A percentile compares a stretch with the other conserved stretches of the same genome.
These are phyloP conservation scores for Trichoderma sp. DNA, from an alignment of 2,329 filamentous ascomycete genomes.

Conservation along the genomic window DNA sequence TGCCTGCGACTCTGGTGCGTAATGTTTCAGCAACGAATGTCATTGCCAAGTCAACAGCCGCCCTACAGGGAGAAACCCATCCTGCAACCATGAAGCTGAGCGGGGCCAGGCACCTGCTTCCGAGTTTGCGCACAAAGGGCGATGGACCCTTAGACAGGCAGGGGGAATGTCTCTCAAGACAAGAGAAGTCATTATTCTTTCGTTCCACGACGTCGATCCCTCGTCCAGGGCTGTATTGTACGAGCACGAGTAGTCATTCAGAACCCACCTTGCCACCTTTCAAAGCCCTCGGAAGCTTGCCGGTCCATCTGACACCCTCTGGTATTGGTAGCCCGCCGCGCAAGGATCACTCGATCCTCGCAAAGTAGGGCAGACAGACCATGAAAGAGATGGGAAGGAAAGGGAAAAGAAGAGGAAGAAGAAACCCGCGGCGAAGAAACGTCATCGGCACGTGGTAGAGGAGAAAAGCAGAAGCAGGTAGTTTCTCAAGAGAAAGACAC, in stretches of 20 bases:
- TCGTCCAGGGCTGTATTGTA: neutral
- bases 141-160: neutral
- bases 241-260: neutral
- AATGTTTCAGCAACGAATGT: constrained; percentile 30
- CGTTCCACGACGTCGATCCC: neutral
- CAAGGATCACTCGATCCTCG: constrained; percentile 9
- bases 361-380: neutral
- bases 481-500: neutral
- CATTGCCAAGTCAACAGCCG: constrained; percentile 30
- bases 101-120: neutral
- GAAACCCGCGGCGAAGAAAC: neutral
- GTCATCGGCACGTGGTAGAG: constrained; percentile 9
- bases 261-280: neutral
- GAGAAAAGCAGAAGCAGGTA: neutral
- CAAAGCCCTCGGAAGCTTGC: neutral
- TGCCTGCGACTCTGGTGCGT: neutral
- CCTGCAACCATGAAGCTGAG: constrained; percentile 7
- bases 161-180: neutral
- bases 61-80: constrained; percentile 3
- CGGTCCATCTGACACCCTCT: neutral
- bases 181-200: neutral
- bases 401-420: neutral
- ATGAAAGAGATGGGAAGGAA: neutral
- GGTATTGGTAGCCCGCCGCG: neutral
- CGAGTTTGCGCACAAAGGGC: neutral